These are phyloP conservation scores for Draba incana DNA, from an alignment of 345 rosid species.

Conservation along the genomic window DNA sequence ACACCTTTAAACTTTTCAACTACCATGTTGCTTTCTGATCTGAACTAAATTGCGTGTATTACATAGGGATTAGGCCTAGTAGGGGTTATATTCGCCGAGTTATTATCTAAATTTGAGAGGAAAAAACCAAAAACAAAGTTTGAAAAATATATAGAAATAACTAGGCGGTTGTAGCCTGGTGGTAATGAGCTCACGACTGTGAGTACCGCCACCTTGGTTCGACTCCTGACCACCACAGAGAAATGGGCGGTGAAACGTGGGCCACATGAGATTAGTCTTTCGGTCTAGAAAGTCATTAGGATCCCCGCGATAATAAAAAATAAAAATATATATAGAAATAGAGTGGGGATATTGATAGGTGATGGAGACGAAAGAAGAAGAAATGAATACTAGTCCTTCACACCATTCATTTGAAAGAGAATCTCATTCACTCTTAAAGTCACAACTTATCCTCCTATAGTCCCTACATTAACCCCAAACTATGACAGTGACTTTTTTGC, in stretches of 20 bases:
- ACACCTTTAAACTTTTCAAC: constrained; percentile 34
- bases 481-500: constrained; percentile 22
- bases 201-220: no score
- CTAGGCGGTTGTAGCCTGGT: no score
- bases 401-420: constrained; percentile 46
- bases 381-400: constrained; percentile 29
- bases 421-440: constrained; percentile 47
- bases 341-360: constrained; percentile 37
- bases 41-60: constrained; percentile 13
- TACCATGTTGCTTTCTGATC: constrained; percentile 30
- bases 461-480: constrained; percentile 42
- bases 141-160: neutral
- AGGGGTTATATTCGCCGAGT: constrained; percentile 32
- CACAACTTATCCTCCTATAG: constrained; percentile 40
- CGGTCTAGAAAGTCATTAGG: no score
- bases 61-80: constrained; percentile 9
- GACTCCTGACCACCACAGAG: no score
- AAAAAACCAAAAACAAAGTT: constrained; percentile 1
- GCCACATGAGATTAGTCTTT: no score
- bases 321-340: neutral
- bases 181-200: no score
- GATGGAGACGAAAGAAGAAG: constrained; percentile 35
- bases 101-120: constrained; percentile 4
- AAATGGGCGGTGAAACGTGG: no score
- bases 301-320: neutral